Conservation (phyloP, 306 rosid species). For the Citrullus mucosospermus region DNA sequence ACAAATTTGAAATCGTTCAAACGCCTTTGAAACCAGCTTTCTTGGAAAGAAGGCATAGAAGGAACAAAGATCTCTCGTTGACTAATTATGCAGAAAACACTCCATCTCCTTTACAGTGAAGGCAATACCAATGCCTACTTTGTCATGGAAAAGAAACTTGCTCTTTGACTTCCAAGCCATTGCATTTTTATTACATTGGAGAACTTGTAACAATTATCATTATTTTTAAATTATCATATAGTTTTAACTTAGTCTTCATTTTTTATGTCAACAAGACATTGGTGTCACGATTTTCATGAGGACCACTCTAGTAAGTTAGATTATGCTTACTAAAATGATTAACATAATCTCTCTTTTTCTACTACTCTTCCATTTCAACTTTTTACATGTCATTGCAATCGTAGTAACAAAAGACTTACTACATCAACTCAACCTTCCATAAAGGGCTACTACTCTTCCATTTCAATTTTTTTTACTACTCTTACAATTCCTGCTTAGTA, state of each 20-base stretch:
- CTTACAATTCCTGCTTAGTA: no score
- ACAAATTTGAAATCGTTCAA: conserved; percentile 34
- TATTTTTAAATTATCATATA: background rate
- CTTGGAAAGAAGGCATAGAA: conserved; percentile 34
- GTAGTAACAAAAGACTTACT: background rate
- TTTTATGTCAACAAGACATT: background rate
- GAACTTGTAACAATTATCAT: background rate
- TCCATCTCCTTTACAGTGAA: conserved; percentile 26
- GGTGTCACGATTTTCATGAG: background rate
- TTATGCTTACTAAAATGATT: background rate
- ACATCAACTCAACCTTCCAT: background rate
- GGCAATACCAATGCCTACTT: background rate
- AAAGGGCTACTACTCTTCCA: no score
- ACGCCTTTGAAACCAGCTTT: conserved; percentile 50
- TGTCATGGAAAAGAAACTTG: background rate
- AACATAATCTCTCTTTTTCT: background rate
- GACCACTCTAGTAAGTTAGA: background rate
- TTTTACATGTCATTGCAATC: background rate
- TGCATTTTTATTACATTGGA: background rate
- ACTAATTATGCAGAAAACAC: conserved; percentile 28
- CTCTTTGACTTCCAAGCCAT: background rate
- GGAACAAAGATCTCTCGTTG: conserved; percentile 37
- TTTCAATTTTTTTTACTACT: no score
- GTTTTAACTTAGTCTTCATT: background rate
- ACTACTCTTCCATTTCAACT: background rate